phyloP scores from a whole-genome alignment of 139 green algal genomes.

The Micractinium sp. region DNA sequence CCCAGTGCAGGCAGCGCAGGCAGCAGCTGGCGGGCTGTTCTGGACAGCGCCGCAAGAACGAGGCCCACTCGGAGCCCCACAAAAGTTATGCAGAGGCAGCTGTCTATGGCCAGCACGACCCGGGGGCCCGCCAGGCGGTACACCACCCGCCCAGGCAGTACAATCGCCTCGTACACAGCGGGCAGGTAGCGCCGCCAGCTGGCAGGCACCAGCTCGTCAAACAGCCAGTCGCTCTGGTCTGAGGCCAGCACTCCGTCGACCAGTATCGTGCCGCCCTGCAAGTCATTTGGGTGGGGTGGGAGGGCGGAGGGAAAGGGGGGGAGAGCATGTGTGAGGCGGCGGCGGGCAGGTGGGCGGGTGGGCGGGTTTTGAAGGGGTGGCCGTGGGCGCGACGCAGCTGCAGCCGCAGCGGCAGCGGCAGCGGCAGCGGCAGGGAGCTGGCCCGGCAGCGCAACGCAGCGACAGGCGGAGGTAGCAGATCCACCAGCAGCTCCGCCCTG shows the following conservation, averaged over 20 bases:
- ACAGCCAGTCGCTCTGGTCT: not conserved
- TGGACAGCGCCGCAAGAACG: too few relatives aligned
- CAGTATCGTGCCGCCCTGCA: not conserved
- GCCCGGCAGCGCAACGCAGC: too few relatives aligned
- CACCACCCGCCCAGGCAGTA: not conserved
- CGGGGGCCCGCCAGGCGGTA: not conserved
- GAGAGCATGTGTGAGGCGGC: not conserved
- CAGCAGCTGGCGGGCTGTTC: too few relatives aligned
- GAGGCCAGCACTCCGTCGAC: not conserved
- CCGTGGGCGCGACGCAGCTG: not conserved
- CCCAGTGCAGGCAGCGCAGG: not conserved
- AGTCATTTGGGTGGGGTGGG: too few relatives aligned
- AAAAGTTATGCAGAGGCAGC: too few relatives aligned
- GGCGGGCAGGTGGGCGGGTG: not conserved
- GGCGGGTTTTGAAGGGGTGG: not conserved
- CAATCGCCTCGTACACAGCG: slow-evolving; percentile 1
- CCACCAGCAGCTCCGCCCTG: too few relatives aligned
- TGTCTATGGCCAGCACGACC: not conserved
- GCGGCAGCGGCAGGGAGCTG: not conserved
- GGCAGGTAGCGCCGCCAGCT: not conserved
- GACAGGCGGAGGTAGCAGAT: not conserved
- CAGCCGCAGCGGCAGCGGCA: not conserved
- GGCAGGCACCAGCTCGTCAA: not conserved
- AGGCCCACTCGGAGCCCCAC: too few relatives aligned
- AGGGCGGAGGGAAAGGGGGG: not conserved